phyloP scores from a whole-genome alignment of 495 filamentous ascomycete species.

The Aspergillus ellipticus region DNA sequence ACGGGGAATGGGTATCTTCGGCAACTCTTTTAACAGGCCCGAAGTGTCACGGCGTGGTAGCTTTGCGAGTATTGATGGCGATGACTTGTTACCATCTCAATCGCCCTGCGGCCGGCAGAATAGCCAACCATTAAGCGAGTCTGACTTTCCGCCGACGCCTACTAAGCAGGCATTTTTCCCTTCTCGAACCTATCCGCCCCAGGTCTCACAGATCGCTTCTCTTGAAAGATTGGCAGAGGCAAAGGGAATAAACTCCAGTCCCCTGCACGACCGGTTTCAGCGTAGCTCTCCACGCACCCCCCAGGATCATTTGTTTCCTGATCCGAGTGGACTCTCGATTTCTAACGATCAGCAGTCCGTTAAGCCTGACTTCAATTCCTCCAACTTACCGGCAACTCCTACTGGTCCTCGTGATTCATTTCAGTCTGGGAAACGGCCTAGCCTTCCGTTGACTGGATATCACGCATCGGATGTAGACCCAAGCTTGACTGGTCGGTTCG shows the following conservation, averaged over 20 bases:
- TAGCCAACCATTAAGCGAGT: conserved; percentile 61
- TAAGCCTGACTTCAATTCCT: conserved; percentile 40
- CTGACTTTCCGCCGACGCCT: conserved; percentile 83
- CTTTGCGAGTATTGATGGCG: conserved; percentile 72
- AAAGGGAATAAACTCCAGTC: conserved; percentile 29
- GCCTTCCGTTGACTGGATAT: conserved; percentile 52
- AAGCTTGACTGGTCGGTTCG: conserved; percentile 66
- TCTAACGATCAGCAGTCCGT: conserved; percentile 49
- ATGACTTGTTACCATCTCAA: conserved; percentile 54
- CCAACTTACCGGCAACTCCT: conserved; percentile 70
- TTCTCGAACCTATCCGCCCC: conserved; percentile 40
- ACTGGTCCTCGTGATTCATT: conserved; percentile 65
- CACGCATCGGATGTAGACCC: conserved; percentile 66
- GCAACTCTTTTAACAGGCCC: conserved; percentile 49
- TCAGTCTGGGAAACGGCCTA: conserved; percentile 45
- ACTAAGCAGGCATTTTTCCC: conserved; percentile 68
- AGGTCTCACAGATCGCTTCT: conserved; percentile 38
- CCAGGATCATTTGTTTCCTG: conserved; percentile 67
- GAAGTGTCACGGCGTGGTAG: conserved; percentile 63
- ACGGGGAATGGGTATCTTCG: conserved; percentile 65
- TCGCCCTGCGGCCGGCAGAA: conserved; percentile 56
- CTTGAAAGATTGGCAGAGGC: conserved; percentile 37
- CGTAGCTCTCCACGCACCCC: conserved; percentile 74
- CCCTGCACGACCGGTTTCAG: conserved; percentile 39
- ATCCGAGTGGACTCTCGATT: conserved; percentile 77